A percentile compares a stretch with the other conserved stretches of the same genome.
Conservation (phyloP, 345 rosid genomes). For the Eutrema japonicum region DNA sequence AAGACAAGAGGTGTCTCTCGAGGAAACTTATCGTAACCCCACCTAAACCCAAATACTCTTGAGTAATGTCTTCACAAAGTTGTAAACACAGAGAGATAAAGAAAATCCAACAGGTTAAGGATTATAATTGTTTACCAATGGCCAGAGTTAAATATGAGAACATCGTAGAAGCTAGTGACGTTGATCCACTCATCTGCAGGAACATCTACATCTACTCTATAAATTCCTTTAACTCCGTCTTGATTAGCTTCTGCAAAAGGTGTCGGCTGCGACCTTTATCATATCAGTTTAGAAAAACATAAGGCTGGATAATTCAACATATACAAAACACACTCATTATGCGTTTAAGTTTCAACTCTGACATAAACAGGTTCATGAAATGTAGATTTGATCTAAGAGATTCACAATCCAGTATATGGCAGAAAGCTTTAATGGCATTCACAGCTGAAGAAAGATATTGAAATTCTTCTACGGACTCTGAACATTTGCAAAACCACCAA, state of each 20-base stretch:
- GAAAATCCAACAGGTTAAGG: not conserved
- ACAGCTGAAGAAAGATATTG: not conserved
- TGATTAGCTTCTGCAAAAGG: constrained; percentile 42
- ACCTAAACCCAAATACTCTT: constrained; percentile 54
- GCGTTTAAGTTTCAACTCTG: constrained; percentile 19
- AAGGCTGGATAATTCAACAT: constrained; percentile 41
- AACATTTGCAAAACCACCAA: not conserved
- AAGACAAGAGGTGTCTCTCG: constrained; percentile 83
- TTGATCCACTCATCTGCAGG: constrained; percentile 87
- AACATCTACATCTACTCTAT: constrained; percentile 85
- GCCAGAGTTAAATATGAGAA: constrained; percentile 85
- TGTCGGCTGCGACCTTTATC: constrained; percentile 81
- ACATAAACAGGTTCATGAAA: constrained; percentile 20
- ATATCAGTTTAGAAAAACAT: constrained; percentile 56
- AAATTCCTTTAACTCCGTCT: constrained; percentile 57
- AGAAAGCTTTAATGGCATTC: not conserved
- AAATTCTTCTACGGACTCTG: not conserved
- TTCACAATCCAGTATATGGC: not conserved
- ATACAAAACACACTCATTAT: constrained; percentile 11
- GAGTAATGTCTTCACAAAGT: constrained; percentile 19
- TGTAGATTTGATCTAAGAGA: not conserved
- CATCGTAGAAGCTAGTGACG: constrained; percentile 71
- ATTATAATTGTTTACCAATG: constrained; percentile 64
- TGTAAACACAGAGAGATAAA: not conserved
- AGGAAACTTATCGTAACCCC: constrained; percentile 95